Base-by-base conservation (phyloP, 148 eudicot genomes). In the Spergularia marina region DNA sequence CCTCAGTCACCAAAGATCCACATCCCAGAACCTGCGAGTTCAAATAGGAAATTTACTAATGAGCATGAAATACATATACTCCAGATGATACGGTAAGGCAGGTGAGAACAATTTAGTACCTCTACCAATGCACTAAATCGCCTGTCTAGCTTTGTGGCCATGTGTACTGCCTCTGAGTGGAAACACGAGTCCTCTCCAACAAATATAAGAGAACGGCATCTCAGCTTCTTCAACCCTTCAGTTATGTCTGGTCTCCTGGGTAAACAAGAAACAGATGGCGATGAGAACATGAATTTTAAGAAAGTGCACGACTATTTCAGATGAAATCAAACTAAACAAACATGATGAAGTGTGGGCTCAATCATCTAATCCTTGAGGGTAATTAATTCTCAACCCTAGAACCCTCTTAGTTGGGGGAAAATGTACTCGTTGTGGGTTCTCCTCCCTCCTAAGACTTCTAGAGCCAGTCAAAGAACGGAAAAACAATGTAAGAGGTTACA, bases 1-100 rank as follows among this genome's bases (percentile, higher is more conserved):
- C 98, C 83, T 91, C 98, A 2, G 98, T 94, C 62, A 94, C 98
- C 80, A 91, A 76, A 8, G 98, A 90, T 41, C 98, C 98, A 47
- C 98, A 91, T 71, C 89, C 84, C 80, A 87, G 97, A 74, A 94
- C 98, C 98, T 94, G 87, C 72, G 59, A 17, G 18, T 67, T 63
- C 59, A 56, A 51, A 72, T n/a, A 36, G 5, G 44, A 54, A 15
- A 53, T 17, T 13, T 10, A 18, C 47, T 67, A 13, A 7, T 57
- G 78, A 66, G 65, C 55, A 15, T 5, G 21, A 40, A 7, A 12
- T n/a, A 44, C 49, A 6, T 44, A 44, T 9, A 41, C 6, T 41
- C 44, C 44, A 44, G 49, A 30, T 53, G 51, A 74, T 21, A 64
- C 6, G 9, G 4, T 10, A 57, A 49, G 36, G 65, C 8, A 62